Evolutionary conservation across 2,329 filamentous ascomycete genomes (phyloP).

Genomic region (Rasamsonia emersonii): DNA sequence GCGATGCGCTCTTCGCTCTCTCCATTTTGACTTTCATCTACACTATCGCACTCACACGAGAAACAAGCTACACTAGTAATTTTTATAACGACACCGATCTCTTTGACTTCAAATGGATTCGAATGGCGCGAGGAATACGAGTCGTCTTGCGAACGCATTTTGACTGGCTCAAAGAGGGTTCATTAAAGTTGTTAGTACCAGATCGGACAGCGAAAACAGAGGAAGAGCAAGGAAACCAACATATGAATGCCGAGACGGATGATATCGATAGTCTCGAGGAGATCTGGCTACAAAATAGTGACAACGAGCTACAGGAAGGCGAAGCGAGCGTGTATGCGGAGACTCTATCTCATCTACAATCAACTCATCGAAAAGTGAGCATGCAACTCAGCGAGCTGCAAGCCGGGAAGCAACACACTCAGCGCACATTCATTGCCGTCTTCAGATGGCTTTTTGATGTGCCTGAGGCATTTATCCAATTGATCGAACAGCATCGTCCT

Average conservation of each 20-base stretch:
- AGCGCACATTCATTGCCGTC: background rate
- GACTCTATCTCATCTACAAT: background rate
- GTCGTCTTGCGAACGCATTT: background rate
- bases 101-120: conserved; percentile 9
- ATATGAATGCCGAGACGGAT: background rate
- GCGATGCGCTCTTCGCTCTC: conserved; percentile 6
- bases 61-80: conserved; percentile 2
- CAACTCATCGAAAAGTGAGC: background rate
- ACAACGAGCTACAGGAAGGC: background rate
- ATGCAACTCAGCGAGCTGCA: background rate
- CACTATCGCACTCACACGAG: conserved; percentile 3
- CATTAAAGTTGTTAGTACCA: too few species aligned
- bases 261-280: background rate
- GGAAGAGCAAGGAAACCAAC: too few species aligned
- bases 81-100: conserved; percentile 1
- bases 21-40: conserved; percentile 5
- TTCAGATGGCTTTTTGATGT: conserved; percentile 7
- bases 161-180: background rate
- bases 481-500: conserved; percentile 7
- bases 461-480: conserved; percentile 4
- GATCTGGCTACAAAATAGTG: background rate
- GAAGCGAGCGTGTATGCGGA: background rate
- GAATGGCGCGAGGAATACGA: conserved; percentile 5
- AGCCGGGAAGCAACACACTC: too few species aligned
- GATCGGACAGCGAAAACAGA: too few species aligned